Conservation (phyloP, 1,139 yeast genomes). For the Lodderomyces oxycetoniae region DNA sequence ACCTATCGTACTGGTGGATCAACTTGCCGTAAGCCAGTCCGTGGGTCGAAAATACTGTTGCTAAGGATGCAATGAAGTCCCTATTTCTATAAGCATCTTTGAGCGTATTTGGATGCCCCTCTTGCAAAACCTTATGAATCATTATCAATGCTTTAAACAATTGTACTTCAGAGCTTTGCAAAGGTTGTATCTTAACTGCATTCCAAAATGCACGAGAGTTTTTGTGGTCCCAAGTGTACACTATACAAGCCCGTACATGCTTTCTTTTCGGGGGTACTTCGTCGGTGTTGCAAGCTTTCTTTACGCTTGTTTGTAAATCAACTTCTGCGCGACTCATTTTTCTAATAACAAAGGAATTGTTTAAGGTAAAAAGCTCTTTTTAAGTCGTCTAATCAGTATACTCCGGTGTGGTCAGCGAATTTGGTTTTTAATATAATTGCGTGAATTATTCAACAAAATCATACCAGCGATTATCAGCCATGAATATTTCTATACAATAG, state of each 20-base stretch:
- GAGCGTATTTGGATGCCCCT: conserved; percentile 85
- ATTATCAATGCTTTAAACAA: conserved; percentile 84
- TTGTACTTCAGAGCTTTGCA: conserved; percentile 78
- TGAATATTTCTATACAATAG: no score
- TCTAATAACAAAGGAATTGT: no score
- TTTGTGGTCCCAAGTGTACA: conserved; percentile 94
- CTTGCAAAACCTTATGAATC: conserved; percentile 91
- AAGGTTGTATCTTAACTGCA: conserved; percentile 72
- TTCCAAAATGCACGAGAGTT: conserved; percentile 86
- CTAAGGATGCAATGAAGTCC: conserved; percentile 40
- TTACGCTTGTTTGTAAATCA: conserved; percentile 63
- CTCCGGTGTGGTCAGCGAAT: no score
- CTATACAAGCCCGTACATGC: conserved; percentile 91
- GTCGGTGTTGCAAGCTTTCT: conserved; percentile 81
- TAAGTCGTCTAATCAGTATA: no score
- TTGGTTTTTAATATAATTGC: no score
- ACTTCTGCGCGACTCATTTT: conserved; percentile 50
- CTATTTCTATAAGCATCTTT: conserved; percentile 76
- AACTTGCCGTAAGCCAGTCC: conserved; percentile 64
- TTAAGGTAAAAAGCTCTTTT: no score
- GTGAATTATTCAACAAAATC: no score
- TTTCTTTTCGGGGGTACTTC: conserved; percentile 94
- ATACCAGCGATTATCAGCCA: no score
- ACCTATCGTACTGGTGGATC: conserved; percentile 72
- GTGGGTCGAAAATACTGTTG: conserved; percentile 37